Percentiles rank a stretch among this genome's conserved stretches.
Conservation (phyloP, 176 grass and related monocot genomes). For the Cenchrus americanus region DNA sequence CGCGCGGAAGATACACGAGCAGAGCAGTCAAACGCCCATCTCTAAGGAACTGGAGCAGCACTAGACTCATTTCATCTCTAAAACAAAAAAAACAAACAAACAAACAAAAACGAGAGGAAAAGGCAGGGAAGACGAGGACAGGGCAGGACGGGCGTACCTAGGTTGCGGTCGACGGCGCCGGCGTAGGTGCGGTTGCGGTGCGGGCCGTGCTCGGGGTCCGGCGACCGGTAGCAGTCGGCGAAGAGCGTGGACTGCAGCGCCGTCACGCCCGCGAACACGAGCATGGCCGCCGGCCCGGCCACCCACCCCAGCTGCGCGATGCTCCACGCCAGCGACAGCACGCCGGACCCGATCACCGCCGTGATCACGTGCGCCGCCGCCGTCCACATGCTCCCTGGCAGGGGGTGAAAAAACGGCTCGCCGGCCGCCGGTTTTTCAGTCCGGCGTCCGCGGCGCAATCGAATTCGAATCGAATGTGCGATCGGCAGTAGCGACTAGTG, state of each 20-base stretch:
- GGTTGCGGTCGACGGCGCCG: conserved; percentile 74
- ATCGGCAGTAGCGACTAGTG: too few relatives aligned
- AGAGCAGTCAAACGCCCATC: background rate
- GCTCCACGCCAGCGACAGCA: conserved; percentile 91
- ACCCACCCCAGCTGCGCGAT: conserved; percentile 96
- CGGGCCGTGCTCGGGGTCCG: conserved; percentile 71
- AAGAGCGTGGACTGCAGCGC: conserved; percentile 81
- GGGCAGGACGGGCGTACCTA: conserved; percentile 46
- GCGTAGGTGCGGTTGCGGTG: conserved; percentile 94
- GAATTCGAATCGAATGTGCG: too few relatives aligned
- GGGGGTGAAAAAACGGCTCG: background rate
- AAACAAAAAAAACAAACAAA: too few relatives aligned
- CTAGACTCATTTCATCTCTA: background rate
- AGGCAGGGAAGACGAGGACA: background rate
- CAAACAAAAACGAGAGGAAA: too few relatives aligned
- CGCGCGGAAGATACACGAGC: background rate
- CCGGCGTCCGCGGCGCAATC: too few relatives aligned
- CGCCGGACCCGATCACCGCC: conserved; percentile 92
- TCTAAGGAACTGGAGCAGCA: background rate
- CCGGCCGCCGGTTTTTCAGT: too few relatives aligned
- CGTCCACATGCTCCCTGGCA: conserved; percentile 79
- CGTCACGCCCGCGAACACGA: conserved; percentile 84
- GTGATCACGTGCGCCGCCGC: conserved; percentile 91
- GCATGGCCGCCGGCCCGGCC: conserved; percentile 74
- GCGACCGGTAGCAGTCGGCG: conserved; percentile 92